Conservation (phyloP, 495 filamentous ascomycete genomes). For the Bacidia gigantensis region DNA sequence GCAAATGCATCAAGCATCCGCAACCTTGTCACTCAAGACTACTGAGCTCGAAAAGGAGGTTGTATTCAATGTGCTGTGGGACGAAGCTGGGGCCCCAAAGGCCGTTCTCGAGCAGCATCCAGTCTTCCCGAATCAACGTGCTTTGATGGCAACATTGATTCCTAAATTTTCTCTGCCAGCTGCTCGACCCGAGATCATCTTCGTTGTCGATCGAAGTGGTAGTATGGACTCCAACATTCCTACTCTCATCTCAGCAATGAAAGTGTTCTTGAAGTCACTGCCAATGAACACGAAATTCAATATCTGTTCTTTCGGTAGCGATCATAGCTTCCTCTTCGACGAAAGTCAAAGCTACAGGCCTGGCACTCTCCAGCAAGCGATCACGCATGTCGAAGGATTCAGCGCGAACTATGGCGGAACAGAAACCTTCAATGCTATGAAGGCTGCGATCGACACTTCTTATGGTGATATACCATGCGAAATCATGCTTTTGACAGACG, state of each 20-base stretch:
- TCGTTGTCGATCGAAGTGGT: slow-evolving; percentile 55
- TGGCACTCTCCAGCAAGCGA: slow-evolving; percentile 35
- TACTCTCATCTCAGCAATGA: slow-evolving; percentile 42
- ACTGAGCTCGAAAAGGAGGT: slow-evolving; percentile 27
- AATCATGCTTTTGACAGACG: slow-evolving; percentile 56
- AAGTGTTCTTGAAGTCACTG: slow-evolving; percentile 56
- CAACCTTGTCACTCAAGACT: slow-evolving; percentile 36
- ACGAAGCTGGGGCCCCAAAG: slow-evolving; percentile 40
- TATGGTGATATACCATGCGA: slow-evolving; percentile 42
- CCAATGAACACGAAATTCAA: slow-evolving; percentile 58
- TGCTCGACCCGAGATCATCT: slow-evolving; percentile 48
- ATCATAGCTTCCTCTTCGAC: slow-evolving; percentile 42
- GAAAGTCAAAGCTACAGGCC: slow-evolving; percentile 42
- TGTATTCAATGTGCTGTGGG: slow-evolving; percentile 40
- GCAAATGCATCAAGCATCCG: slow-evolving; percentile 42
- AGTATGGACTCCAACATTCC: slow-evolving; percentile 43
- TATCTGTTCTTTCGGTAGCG: slow-evolving; percentile 54
- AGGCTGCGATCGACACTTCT: slow-evolving; percentile 36
- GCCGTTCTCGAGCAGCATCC: slow-evolving; percentile 52
- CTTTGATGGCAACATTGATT: slow-evolving; percentile 53
- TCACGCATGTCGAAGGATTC: slow-evolving; percentile 35
- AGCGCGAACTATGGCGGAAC: slow-evolving; percentile 51
- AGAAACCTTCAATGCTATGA: slow-evolving; percentile 43
- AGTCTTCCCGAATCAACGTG: slow-evolving; percentile 43
- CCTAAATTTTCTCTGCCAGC: slow-evolving; percentile 40